Conservation (phyloP, 1,284 basidiomycete species). For the Ceratobasidium sp. region DNA sequence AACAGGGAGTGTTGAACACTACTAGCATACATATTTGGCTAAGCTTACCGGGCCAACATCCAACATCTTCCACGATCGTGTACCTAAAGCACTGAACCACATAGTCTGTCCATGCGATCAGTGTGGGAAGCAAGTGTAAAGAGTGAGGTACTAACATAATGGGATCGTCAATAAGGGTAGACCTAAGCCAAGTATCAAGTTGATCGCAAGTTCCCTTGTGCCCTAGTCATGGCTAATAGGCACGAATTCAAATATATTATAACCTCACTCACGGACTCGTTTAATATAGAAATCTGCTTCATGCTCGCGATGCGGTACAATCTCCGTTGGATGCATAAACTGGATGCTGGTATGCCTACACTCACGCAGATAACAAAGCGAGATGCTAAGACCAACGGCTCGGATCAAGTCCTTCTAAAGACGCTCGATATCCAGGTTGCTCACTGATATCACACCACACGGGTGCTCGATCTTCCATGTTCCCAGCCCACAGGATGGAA, state of each 20-base stretch:
- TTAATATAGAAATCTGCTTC: slow-evolving; percentile 46
- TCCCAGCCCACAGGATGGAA: not conserved
- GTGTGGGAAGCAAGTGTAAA: slow-evolving; percentile 31
- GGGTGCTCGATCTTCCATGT: not conserved
- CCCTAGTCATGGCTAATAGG: slow-evolving; percentile 18
- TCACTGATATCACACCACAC: slow-evolving; percentile 5
- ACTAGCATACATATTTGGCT: not conserved
- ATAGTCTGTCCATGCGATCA: slow-evolving; percentile 35
- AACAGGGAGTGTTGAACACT: not conserved
- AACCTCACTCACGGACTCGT: slow-evolving; percentile 35
- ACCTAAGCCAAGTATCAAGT: slow-evolving; percentile 56
- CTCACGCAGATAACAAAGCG: slow-evolving; percentile 39
- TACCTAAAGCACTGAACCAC: slow-evolving; percentile 39
- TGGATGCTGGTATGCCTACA: slow-evolving; percentile 55
- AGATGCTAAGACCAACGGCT: slow-evolving; percentile 50
- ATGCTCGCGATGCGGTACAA: slow-evolving; percentile 57
- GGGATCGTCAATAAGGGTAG: slow-evolving; percentile 57
- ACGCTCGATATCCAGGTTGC: not conserved
- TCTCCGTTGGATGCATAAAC: slow-evolving; percentile 59
- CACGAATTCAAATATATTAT: no score
- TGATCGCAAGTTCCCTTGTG: slow-evolving; percentile 48
- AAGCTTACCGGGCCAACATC: slow-evolving; percentile 32
- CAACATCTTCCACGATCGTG: slow-evolving; percentile 40
- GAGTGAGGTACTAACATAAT: slow-evolving; percentile 55
- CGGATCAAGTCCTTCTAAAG: slow-evolving; percentile 48